Evolutionary conservation across 306 rosid genomes (phyloP), one percentile per base, ranked within the genome.

Genomic region (Canavalia gladiata): DNA sequence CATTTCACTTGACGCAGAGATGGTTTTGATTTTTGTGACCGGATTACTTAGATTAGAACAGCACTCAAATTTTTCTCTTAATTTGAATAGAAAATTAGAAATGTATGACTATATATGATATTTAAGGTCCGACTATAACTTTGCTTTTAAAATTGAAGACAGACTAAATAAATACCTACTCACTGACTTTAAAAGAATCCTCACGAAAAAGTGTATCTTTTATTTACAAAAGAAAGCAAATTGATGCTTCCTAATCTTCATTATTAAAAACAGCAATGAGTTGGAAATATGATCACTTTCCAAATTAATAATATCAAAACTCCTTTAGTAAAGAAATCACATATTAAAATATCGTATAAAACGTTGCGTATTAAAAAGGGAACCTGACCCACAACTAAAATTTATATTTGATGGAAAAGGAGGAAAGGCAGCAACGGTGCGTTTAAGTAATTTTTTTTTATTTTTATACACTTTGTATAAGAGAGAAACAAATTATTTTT

Each of bases 221-320:
- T 68, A 30, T 54, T 35, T 18, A 68, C 12, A 45, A 18, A 59
- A 58, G 42, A 70, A 70, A 58, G 30, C 7, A 58, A 58, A 45
- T 49, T 11, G 78, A 71, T 80, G 54, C 72, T 80, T 80, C 68
- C n/a, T 82, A 86, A 87, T 88, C 87, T 71, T 43, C 83, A 88
- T 89, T 72, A 82, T 74, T 78, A 70, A 79, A 86, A 45, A 76
- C 55, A 58, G 79, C 54, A 84, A 84, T 74, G 88, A 68, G 84
- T 68, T 78, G 87, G 85, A 90, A 86, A 84, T 77, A 83, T 69
- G 87, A 47, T 63, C 73, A 56, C 88, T 86, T 87, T 88, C 76
- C 64, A 82, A 73, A 85, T 81, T 63, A 83, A 85, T 8, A 33
- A 79, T 72, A 84, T 42, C 54, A 78, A 77, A 86, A 76, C 85